These are phyloP conservation scores for Lachnellula subtilissima DNA, from an alignment of 2,329 filamentous ascomycete species.

Conservation along the genomic window DNA sequence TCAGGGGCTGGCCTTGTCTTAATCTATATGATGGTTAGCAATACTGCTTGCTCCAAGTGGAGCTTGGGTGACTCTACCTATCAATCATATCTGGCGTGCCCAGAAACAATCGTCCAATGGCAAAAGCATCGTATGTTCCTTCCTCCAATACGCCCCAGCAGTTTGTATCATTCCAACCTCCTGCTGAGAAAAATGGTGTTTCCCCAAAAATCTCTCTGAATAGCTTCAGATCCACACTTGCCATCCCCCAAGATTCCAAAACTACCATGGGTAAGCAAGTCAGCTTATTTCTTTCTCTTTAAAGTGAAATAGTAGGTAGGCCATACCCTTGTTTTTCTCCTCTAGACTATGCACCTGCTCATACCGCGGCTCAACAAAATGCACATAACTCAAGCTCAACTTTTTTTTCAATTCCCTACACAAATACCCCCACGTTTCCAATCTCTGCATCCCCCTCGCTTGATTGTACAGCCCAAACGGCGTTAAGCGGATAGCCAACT, in stretches of 20 bases:
- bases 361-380: conserved; percentile 49
- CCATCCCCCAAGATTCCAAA: conserved; percentile 43
- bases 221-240: conserved; percentile 39
- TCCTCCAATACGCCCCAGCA: conserved; percentile 45
- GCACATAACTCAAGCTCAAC: conserved; percentile 53
- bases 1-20: conserved; percentile 36
- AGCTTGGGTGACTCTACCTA: conserved; percentile 8
- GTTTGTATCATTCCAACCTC: conserved; percentile 49
- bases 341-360: conserved; percentile 46
- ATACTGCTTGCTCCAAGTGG: not conserved
- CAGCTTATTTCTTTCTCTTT: not conserved
- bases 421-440: conserved; percentile 49
- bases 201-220: conserved; percentile 48
- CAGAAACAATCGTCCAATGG: conserved; percentile 44
- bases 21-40: conserved; percentile 25
- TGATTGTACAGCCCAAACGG: conserved; percentile 55
- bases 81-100: conserved; percentile 46
- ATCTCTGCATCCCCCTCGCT: conserved; percentile 43
- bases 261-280: conserved; percentile 20
- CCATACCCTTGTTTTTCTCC: conserved; percentile 42
- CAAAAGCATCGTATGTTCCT: conserved; percentile 42
- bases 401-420: conserved; percentile 44
- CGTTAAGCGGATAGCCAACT: conserved; percentile 52
- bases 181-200: conserved; percentile 52
- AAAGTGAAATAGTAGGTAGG: not conserved